Evolutionary conservation across 768 basidiomycete species (phyloP).

Genomic region (Coprinopsis strossmayeri): DNA sequence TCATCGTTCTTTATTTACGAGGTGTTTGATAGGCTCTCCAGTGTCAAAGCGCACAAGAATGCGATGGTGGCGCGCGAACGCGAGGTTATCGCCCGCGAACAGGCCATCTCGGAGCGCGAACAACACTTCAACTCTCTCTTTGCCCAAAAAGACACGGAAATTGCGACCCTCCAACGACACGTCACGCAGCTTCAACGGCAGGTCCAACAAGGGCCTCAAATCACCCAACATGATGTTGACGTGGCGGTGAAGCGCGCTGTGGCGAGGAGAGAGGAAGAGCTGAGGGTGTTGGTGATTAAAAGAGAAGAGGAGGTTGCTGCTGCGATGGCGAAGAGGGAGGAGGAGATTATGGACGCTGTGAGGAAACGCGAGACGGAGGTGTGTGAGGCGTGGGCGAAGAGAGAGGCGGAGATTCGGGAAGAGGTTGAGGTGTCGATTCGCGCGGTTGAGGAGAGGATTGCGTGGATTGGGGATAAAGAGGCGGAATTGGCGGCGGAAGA

Average conservation of each 20-base stretch:
- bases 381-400: constrained; percentile 47
- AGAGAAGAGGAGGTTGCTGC: constrained; percentile 65
- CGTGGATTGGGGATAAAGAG: constrained; percentile 45
- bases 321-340: constrained; percentile 60
- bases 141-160: constrained; percentile 55
- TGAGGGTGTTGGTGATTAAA: constrained; percentile 55
- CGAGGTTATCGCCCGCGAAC: constrained; percentile 55
- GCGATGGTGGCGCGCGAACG: constrained; percentile 54
- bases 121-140: constrained; percentile 39
- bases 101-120: constrained; percentile 49
- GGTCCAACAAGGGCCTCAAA: constrained; percentile 17
- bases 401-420: constrained; percentile 43
- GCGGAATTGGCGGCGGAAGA: constrained; percentile 49
- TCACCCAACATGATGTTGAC: constrained; percentile 34
- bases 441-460: constrained; percentile 44
- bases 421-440: constrained; percentile 43
- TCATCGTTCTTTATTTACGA: too few species aligned
- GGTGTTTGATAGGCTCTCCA: constrained; percentile 46
- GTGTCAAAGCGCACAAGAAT: constrained; percentile 59
- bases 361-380: constrained; percentile 58
- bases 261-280: constrained; percentile 57
- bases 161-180: constrained; percentile 40
- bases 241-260: constrained; percentile 51
- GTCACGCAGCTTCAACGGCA: constrained; percentile 32
- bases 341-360: constrained; percentile 67